phyloP scores from a whole-genome alignment of 1,284 basidiomycete species.

The Inonotus hispidus region DNA sequence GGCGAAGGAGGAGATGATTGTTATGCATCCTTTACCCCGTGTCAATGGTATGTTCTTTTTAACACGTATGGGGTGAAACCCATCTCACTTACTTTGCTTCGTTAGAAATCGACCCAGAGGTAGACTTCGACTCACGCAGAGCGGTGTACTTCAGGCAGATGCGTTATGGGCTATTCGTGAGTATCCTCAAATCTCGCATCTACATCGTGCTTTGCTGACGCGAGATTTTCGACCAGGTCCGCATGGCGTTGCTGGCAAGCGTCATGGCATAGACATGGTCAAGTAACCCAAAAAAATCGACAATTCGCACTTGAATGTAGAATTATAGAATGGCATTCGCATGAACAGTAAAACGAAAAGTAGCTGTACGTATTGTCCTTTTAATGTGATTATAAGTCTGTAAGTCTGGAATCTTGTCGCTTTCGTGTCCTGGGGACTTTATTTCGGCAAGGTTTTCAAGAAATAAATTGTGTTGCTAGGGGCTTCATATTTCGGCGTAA shows the following conservation, averaged over 20 bases:
- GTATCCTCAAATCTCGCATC: constrained; percentile 31
- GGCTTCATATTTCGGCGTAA: too few species aligned
- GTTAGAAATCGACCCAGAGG: constrained; percentile 95
- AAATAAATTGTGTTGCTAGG: too few species aligned
- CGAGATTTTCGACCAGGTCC: constrained; percentile 43
- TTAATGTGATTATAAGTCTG: not conserved
- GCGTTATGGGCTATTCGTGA: constrained; percentile 94
- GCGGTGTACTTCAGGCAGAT: constrained; percentile 99
- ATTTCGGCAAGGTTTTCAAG: too few species aligned
- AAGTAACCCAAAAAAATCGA: not conserved
- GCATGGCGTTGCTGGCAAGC: constrained; percentile 72
- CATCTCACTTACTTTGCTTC: constrained; percentile 7
- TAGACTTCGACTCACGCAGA: constrained; percentile 92
- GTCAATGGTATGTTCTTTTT: constrained; percentile 63
- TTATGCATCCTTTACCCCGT: constrained; percentile 96
- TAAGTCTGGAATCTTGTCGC: too few species aligned
- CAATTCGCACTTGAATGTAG: not conserved
- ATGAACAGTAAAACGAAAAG: not conserved
- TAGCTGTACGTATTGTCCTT: not conserved
- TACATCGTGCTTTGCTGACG: constrained; percentile 3
- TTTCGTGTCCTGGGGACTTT: too few species aligned
- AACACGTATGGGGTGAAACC: not conserved
- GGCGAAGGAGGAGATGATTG: constrained; percentile 95
- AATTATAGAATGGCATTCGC: not conserved
- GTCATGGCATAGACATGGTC: constrained; percentile 43